phyloP scores from a whole-genome alignment of 139 green algal genomes.

The Chlamydomonas sp. region DNA sequence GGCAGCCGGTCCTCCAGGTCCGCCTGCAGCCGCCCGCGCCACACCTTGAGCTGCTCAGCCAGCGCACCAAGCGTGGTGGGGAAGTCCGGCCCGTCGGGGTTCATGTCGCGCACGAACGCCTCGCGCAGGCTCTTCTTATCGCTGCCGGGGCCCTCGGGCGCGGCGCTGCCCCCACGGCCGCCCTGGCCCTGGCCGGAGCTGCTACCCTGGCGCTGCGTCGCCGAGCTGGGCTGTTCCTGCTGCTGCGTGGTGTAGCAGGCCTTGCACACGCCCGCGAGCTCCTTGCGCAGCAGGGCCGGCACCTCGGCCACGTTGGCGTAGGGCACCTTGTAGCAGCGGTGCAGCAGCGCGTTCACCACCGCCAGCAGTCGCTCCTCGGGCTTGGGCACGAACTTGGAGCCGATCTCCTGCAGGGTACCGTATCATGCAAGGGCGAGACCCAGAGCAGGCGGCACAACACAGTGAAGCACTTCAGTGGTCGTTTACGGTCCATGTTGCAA shows the following conservation, averaged over 20 bases:
- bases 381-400: conserved; percentile 80
- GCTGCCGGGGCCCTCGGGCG: neutral
- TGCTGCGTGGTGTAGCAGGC: conserved; percentile 63
- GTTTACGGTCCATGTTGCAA: neutral
- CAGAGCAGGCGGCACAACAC: too few relatives aligned
- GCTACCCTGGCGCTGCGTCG: neutral
- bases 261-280: conserved; percentile 87
- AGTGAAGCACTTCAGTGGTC: neutral
- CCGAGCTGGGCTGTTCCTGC: neutral
- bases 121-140: conserved; percentile 62
- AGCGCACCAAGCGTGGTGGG: conserved; percentile 90
- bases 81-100: conserved; percentile 79
- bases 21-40: conserved; percentile 77
- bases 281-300: conserved; percentile 79
- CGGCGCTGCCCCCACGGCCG: neutral
- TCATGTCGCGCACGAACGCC: conserved; percentile 91
- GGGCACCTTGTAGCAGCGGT: conserved; percentile 89
- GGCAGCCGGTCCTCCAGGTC: conserved; percentile 87
- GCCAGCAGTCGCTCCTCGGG: conserved; percentile 94
- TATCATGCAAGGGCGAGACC: too few relatives aligned
- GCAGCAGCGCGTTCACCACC: conserved; percentile 94
- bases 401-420: conserved; percentile 63
- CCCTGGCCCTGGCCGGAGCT: neutral
- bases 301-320: conserved; percentile 72
- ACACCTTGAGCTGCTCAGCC: conserved; percentile 86